phyloP scores from a whole-genome alignment of 2,329 filamentous ascomycete species.

The Incumbomyces delicatus region DNA sequence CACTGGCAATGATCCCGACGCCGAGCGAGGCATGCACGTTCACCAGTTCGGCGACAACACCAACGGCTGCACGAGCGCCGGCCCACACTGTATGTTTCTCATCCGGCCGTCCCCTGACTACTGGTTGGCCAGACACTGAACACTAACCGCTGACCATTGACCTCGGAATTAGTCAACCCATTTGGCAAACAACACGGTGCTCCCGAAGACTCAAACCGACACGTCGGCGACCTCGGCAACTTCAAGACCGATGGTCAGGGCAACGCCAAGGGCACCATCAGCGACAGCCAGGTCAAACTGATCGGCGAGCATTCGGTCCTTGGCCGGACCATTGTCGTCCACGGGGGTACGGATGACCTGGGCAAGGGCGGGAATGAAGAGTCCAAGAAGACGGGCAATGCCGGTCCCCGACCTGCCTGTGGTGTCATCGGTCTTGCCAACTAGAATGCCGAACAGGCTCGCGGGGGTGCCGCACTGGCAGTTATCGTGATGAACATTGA shows the following conservation, averaged over 20 bases:
- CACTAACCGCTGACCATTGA: no score
- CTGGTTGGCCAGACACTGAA: conserved; percentile 1
- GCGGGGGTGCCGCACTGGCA: no score
- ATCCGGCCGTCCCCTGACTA: neutral
- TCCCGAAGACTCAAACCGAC: conserved; percentile 70
- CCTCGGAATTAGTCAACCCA: conserved; percentile 72
- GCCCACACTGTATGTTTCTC: conserved; percentile 75
- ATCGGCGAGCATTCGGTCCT: conserved; percentile 93
- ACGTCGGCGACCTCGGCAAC: conserved; percentile 97
- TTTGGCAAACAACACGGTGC: conserved; percentile 85
- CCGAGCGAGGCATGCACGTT: conserved; percentile 95
- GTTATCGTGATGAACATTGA: no score
- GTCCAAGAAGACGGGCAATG: conserved; percentile 97
- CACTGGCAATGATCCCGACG: conserved; percentile 83
- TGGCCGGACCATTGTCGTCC: conserved; percentile 89
- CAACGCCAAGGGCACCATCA: conserved; percentile 70
- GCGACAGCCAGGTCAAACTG: conserved; percentile 82
- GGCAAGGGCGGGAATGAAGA: conserved; percentile 86
- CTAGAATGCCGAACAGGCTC: conserved; percentile 2
- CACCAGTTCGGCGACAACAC: conserved; percentile 99
- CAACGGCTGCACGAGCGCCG: conserved; percentile 97
- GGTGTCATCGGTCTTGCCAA: conserved; percentile 82
- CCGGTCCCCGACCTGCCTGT: conserved; percentile 85
- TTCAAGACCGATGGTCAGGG: conserved; percentile 90
- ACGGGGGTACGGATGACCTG: conserved; percentile 92